Conservation (phyloP, 768 basidiomycete genomes). For the Mycena galericulata region DNA sequence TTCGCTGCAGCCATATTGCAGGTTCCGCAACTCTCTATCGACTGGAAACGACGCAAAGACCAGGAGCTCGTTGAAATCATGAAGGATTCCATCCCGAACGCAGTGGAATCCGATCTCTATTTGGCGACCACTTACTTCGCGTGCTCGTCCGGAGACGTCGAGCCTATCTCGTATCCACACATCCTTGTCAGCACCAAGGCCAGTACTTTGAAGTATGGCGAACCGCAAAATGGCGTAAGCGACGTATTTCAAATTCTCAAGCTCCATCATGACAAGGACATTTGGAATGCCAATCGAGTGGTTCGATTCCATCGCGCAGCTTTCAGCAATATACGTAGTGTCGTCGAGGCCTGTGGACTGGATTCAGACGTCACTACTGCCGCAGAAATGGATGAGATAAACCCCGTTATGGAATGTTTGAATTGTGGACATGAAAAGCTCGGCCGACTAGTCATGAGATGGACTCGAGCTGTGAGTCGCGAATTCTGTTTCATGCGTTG, state of each 20-base stretch:
- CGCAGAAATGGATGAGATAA: slow-evolving; percentile 26
- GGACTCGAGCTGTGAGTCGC: slow-evolving; percentile 13
- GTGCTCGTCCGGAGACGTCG: neutral
- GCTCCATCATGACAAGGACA: neutral
- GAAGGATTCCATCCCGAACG: neutral
- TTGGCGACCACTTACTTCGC: slow-evolving; percentile 25
- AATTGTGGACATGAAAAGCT: neutral
- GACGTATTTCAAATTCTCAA: neutral
- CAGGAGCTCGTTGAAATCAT: slow-evolving; percentile 19
- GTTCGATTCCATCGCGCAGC: slow-evolving; percentile 2
- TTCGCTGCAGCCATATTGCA: slow-evolving; percentile 15
- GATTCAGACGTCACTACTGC: slow-evolving; percentile 23
- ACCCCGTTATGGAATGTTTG: slow-evolving; percentile 25
- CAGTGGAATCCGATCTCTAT: slow-evolving; percentile 3
- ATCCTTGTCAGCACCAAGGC: slow-evolving; percentile 11
- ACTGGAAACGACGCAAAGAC: slow-evolving; percentile 15
- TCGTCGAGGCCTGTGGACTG: slow-evolving; percentile 17
- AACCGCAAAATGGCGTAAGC: too few relatives aligned
- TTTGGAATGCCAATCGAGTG: slow-evolving; percentile 1
- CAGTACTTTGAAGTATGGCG: neutral
- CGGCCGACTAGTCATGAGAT: slow-evolving; percentile 17
- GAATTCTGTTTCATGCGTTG: neutral
- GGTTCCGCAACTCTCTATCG: neutral
- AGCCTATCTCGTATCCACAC: slow-evolving; percentile 12
- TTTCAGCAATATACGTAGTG: neutral